A percentile compares a stretch with the other conserved stretches of the same genome.
Conservation (phyloP, 441 rosid genomes). For the Gossypium lobatum region DNA sequence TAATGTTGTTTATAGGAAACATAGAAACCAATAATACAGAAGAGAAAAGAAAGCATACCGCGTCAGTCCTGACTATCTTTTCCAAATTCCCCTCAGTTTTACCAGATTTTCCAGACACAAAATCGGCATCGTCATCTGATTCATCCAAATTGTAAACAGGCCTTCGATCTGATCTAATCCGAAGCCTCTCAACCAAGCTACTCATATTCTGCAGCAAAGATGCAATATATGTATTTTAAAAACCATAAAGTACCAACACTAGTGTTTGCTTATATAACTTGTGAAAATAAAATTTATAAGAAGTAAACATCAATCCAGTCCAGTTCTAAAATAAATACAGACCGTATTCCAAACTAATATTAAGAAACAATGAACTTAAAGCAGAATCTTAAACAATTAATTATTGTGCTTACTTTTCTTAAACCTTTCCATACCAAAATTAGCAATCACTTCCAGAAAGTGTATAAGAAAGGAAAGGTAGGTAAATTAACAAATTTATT, state of each 20-base stretch:
- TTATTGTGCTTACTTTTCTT: neutral
- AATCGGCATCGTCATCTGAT: constrained; percentile 86
- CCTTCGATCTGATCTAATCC: constrained; percentile 78
- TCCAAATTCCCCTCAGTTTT: constrained; percentile 50
- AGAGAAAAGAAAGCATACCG: constrained; percentile 45
- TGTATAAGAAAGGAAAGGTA: neutral
- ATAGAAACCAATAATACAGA: constrained; percentile 10
- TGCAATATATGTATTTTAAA: neutral
- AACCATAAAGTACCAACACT: neutral
- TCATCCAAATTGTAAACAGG: constrained; percentile 86
- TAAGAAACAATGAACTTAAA: neutral
- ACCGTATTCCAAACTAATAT: neutral
- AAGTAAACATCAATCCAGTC: neutral
- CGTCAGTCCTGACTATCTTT: constrained; percentile 69
- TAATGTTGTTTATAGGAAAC: neutral
- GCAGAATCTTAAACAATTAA: neutral
- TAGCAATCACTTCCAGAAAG: neutral
- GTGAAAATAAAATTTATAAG: neutral
- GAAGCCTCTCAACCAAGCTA: constrained; percentile 96
- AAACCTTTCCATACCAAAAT: neutral
- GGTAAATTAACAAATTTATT: neutral
- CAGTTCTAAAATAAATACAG: neutral
- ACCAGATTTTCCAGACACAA: constrained; percentile 47
- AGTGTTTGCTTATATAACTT: neutral
- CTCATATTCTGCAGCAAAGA: constrained; percentile 68